These are phyloP conservation scores for Taxillus chinensis DNA, from an alignment of 164 flowering plant species.

Conservation along the genomic window DNA sequence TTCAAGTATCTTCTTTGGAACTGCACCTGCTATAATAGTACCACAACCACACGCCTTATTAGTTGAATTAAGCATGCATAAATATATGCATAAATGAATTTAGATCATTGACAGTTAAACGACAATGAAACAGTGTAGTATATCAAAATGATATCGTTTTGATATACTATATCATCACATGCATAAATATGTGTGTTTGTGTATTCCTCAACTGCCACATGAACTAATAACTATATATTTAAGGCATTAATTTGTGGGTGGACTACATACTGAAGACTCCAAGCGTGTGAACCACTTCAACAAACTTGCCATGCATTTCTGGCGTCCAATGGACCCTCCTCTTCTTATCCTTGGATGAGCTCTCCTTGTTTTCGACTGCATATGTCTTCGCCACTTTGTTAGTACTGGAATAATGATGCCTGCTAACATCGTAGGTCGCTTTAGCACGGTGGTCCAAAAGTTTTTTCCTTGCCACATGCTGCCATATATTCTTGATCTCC, in stretches of 20 bases:
- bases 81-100: no score
- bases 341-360: conserved; percentile 10
- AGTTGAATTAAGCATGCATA: no score
- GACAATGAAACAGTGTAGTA: no score
- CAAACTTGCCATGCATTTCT: conserved; percentile 21
- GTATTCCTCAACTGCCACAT: background rate
- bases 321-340: conserved; percentile 19
- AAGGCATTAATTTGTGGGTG: conserved; percentile 13
- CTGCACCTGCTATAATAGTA: conserved; percentile 20
- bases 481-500: conserved; percentile 36
- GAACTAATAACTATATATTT: background rate
- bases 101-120: no score
- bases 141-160: no score
- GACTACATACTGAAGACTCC: conserved; percentile 1
- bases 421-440: background rate
- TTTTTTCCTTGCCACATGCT: conserved; percentile 30
- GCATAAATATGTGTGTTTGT: background rate
- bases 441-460: background rate
- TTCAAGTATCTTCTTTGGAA: conserved; percentile 27
- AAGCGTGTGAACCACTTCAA: conserved; percentile 16
- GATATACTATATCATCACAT: background rate
- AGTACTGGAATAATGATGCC: conserved; percentile 1
- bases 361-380: conserved; percentile 5
- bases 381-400: conserved; percentile 7
- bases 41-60: background rate